Base-by-base conservation (phyloP, 1,139 yeast species). In the Arxiozyma telluris region DNA sequence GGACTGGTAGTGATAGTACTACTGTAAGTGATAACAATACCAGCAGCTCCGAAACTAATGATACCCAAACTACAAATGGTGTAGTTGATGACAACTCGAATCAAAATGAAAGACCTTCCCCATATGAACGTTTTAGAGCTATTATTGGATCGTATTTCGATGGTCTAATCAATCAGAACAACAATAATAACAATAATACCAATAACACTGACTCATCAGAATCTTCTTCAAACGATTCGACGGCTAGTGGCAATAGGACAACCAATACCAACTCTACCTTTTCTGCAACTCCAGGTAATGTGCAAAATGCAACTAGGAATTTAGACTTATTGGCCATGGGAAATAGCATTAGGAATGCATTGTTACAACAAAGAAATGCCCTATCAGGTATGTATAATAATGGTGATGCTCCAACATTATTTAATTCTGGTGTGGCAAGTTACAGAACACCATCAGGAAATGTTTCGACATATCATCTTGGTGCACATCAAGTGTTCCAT, bases 381-480 rank as follows among this genome's bases (percentile, higher is more conserved):
- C 21, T 27, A 7, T 18, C 41, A 11, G n/a, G 45, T 25, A 44
- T 39, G 8, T 41, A 30, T 38, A 52, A 47, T 44, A 50, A 46
- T 49, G 42, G 47, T 44, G 45, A 42, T 48, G 41, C 42, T 27
- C 51, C 51, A 30, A 50, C 30, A 15, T 47, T 62, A 52, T 63
- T 63, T 45, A 58, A 56, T 53, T 50, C 59, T 12, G 66, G 66
- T 30, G 66, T 62, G 12, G 66, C 64, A 11, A 63, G 66, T 57
- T 58, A 53, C 49, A 60, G 66, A 58, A 54, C 55, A 25, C 56
- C 54, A 43, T 54, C 55, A 50, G 66, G 66, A 15, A 50, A 54
- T 22, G 65, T 63, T 12, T 54, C 63, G 8, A 63, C 52, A 3
- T 49, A 44, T 34, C 49, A 44, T 39, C 46, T 49, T 27, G 54